Conservation (phyloP, 164 flowering plant species). For the Stephania yunnanensis region DNA sequence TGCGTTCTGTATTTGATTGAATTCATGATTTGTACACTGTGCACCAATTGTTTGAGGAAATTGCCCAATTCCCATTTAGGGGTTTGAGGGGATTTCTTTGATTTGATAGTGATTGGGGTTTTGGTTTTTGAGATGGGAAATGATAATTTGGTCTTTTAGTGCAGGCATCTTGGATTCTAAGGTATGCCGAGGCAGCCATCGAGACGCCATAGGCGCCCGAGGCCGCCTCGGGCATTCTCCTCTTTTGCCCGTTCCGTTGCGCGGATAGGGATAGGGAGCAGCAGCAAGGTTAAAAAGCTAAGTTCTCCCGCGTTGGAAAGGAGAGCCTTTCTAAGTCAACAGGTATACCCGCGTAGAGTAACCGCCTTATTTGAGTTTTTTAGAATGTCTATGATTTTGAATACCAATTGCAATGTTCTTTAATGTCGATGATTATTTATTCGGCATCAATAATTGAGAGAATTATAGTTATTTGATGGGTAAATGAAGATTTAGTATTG, state of each 20-base stretch:
- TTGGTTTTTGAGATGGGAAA: neutral
- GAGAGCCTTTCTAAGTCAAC: constrained; percentile 12
- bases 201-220: constrained; percentile 15
- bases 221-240: constrained; percentile 44
- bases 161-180: constrained; percentile 2
- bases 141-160: neutral
- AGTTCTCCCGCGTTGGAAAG: constrained; percentile 6
- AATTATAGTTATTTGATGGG: no score
- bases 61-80: neutral
- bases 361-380: neutral
- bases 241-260: constrained; percentile 50
- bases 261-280: constrained; percentile 22
- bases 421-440: no score
- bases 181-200: constrained; percentile 42
- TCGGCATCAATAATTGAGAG: no score
- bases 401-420: no score
- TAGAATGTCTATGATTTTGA: neutral
- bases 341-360: constrained; percentile 26
- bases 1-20: neutral
- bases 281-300: constrained; percentile 22
- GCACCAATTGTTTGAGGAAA: neutral
- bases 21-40: neutral
- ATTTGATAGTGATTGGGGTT: neutral
- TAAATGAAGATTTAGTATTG: no score
- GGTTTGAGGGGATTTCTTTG: neutral